Conservation (phyloP, 2,329 filamentous ascomycete species). For the Amylocarpus encephaloides region DNA sequence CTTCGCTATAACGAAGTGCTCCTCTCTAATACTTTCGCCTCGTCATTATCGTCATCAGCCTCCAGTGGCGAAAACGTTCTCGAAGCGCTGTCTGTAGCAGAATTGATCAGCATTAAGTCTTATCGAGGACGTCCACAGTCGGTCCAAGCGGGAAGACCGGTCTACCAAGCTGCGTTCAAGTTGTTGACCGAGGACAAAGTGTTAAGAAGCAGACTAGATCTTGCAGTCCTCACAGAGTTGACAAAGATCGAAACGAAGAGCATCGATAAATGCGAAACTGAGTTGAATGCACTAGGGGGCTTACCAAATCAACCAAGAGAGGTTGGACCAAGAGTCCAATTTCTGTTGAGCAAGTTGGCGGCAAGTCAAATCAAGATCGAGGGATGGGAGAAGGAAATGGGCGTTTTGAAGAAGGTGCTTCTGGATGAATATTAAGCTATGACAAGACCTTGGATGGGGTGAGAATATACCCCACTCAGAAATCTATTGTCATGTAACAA, state of each 20-base stretch:
- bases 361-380: constrained; percentile 69
- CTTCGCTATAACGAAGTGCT: constrained; percentile 84
- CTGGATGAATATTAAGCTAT: constrained; percentile 36
- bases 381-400: constrained; percentile 67
- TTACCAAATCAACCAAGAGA: constrained; percentile 66
- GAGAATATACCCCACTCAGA: constrained; percentile 18
- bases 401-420: constrained; percentile 64
- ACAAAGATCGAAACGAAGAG: constrained; percentile 64
- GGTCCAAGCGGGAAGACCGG: constrained; percentile 76
- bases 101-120: constrained; percentile 73
- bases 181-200: constrained; percentile 65
- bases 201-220: constrained; percentile 65
- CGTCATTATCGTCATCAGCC: constrained; percentile 41
- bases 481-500: background rate
- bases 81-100: constrained; percentile 73
- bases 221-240: constrained; percentile 62
- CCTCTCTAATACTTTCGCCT: constrained; percentile 67
- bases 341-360: constrained; percentile 67
- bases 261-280: constrained; percentile 73
- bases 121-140: constrained; percentile 69
- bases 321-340: constrained; percentile 59
- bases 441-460: background rate
- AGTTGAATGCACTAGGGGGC: constrained; percentile 64
- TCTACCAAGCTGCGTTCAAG: constrained; percentile 79
- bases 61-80: constrained; percentile 67